Evolutionary conservation across 2,329 filamentous ascomycete genomes (phyloP).

Genomic region (Acrodontium crateriforme): DNA sequence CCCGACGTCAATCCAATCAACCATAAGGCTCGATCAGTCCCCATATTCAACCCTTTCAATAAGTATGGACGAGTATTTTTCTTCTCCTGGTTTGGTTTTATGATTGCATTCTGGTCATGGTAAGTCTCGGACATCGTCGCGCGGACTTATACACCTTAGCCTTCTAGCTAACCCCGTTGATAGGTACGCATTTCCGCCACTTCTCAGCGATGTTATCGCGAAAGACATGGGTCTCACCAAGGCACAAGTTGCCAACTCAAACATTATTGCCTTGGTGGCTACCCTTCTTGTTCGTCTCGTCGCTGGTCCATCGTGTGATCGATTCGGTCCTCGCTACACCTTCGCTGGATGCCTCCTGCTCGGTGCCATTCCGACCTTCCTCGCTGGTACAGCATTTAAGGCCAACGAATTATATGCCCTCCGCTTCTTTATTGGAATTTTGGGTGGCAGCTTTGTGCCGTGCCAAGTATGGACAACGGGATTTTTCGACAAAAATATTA

Average conservation of each 20-base stretch:
- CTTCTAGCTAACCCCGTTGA: too few species aligned
- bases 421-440: constrained; percentile 68
- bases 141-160: constrained; percentile 2
- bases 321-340: constrained; percentile 64
- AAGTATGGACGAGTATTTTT: constrained; percentile 78
- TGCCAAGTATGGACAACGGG: constrained; percentile 89
- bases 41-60: constrained; percentile 63
- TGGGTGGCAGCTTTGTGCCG: constrained; percentile 66
- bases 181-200: constrained; percentile 81
- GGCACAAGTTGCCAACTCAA: constrained; percentile 70
- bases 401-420: constrained; percentile 54
- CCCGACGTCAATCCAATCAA: constrained; percentile 75
- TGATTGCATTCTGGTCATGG: constrained; percentile 79
- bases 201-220: constrained; percentile 67
- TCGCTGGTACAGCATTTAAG: constrained; percentile 62
- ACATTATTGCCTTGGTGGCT: constrained; percentile 66
- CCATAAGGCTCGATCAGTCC: constrained; percentile 67
- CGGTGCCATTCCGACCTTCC: constrained; percentile 67
- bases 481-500: constrained; percentile 86
- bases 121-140: too few species aligned
- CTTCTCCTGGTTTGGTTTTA: constrained; percentile 77
- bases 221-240: constrained; percentile 60
- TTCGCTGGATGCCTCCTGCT: constrained; percentile 66
- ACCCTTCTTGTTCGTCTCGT: constrained; percentile 64
- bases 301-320: constrained; percentile 74